These are phyloP conservation scores for Pestalotiopsis fici DNA, from an alignment of 2,329 filamentous ascomycete species.

Conservation along the genomic window DNA sequence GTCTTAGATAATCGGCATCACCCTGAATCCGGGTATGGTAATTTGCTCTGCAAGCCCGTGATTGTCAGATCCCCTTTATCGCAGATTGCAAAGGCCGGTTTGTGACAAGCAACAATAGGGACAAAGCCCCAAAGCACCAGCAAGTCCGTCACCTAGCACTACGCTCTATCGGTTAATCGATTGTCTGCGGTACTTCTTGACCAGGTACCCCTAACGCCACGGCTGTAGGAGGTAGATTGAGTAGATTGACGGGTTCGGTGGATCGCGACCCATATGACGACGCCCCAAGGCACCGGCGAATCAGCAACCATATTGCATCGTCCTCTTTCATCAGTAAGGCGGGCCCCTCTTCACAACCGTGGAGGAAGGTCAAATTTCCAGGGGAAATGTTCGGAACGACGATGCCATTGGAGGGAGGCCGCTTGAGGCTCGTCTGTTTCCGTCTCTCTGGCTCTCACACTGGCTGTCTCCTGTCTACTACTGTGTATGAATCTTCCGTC, in stretches of 20 bases:
- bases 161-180: neutral
- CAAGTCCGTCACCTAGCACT: neutral
- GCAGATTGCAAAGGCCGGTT: neutral
- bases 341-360: neutral
- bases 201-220: neutral
- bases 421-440: neutral
- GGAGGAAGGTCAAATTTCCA: conserved; percentile 4
- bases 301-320: neutral
- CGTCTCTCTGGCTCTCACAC: neutral
- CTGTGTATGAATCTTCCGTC: no score
- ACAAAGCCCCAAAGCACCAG: neutral
- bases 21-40: neutral
- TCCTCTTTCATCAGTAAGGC: neutral
- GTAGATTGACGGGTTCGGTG: neutral
- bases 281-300: neutral
- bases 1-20: neutral
- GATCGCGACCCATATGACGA: neutral
- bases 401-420: neutral
- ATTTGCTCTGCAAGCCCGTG: neutral
- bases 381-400: neutral
- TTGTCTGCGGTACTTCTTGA: neutral
- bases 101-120: neutral
- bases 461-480: neutral
- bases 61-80: neutral
- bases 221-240: neutral